Conservation (phyloP, 257 asterid species). For the Salvia splendens region DNA sequence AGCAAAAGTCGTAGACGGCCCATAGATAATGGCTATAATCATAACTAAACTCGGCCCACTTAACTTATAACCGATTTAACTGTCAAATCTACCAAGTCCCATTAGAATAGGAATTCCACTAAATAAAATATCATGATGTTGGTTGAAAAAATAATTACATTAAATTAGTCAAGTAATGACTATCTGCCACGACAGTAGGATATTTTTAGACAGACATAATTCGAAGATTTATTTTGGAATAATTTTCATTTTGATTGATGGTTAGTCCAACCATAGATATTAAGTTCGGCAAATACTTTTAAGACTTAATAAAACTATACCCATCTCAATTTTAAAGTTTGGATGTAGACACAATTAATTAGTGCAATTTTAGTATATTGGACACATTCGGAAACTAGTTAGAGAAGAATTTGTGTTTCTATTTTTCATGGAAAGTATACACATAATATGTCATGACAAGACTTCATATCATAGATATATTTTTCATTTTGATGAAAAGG, state of each 20-base stretch:
- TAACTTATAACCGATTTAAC: background rate
- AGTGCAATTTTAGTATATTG: background rate
- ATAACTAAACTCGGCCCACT: slow-evolving; percentile 41
- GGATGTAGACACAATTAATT: no score
- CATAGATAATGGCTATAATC: slow-evolving; percentile 32
- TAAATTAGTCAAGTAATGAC: slow-evolving; percentile 34
- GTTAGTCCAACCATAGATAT: slow-evolving; percentile 31
- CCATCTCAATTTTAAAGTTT: no score
- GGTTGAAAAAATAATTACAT: background rate
- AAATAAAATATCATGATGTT: background rate
- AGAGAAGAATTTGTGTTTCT: background rate
- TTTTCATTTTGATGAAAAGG: background rate
- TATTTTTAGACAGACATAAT: slow-evolving; percentile 16
- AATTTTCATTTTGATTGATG: slow-evolving; percentile 24
- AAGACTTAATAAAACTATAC: background rate
- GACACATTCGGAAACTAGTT: background rate
- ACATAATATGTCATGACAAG: background rate
- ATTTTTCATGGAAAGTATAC: background rate
- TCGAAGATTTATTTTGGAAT: background rate
- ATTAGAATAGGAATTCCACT: background rate
- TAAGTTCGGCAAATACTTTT: background rate
- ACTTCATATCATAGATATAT: background rate
- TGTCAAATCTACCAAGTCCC: slow-evolving; percentile 23
- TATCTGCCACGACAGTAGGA: slow-evolving; percentile 28
- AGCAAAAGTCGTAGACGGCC: slow-evolving; percentile 32